A percentile compares a stretch with the other conserved stretches of the same genome.
Conservation (phyloP, 1,284 basidiomycete species). For the Grifola frondosa region DNA sequence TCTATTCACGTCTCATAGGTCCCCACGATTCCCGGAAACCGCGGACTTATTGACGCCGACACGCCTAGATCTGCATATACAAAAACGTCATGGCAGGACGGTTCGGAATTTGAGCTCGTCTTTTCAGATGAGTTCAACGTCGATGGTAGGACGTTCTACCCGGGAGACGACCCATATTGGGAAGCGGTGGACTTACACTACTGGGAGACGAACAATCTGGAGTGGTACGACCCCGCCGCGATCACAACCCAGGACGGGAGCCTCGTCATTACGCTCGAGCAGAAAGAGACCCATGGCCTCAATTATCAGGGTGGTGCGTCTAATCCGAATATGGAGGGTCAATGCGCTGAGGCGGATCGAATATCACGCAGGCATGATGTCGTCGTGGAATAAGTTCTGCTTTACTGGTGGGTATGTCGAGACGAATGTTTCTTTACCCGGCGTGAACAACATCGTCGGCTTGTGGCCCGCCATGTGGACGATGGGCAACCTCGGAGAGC, state of each 20-base stretch:
- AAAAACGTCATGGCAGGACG: constrained; percentile 38
- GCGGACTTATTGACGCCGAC: constrained; percentile 49
- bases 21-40: constrained; percentile 36
- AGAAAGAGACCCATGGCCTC: constrained; percentile 53
- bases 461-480: constrained; percentile 61
- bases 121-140: constrained; percentile 72
- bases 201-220: constrained; percentile 53
- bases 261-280: constrained; percentile 55
- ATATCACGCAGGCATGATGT: constrained; percentile 30
- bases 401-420: constrained; percentile 57
- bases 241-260: constrained; percentile 65
- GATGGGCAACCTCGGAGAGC: constrained; percentile 70
- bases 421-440: constrained; percentile 35
- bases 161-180: constrained; percentile 62
- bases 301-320: constrained; percentile 47
- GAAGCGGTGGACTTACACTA: constrained; percentile 73
- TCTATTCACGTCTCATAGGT: constrained; percentile 19
- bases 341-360: constrained; percentile 9
- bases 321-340: constrained; percentile 18
- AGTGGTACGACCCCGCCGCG: constrained; percentile 65
- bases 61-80: constrained; percentile 47
- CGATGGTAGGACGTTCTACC: constrained; percentile 56
- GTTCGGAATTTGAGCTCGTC: constrained; percentile 49
- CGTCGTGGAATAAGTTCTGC: constrained; percentile 60
- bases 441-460: constrained; percentile 40